Evolutionary conservation across 495 filamentous ascomycete genomes (phyloP).

Genomic region (Podospora appendiculata): DNA sequence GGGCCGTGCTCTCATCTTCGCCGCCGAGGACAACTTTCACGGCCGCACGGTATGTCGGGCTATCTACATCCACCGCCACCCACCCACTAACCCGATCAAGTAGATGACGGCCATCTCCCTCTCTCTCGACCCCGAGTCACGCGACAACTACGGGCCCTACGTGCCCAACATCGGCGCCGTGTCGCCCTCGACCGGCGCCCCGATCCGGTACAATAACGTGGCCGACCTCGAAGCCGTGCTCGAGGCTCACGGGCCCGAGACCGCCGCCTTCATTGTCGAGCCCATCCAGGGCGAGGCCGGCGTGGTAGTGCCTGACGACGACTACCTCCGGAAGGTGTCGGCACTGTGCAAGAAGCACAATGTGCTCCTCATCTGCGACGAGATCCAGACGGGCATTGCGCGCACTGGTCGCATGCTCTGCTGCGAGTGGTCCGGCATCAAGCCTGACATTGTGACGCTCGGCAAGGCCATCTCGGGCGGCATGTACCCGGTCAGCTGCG

Average conservation of each 20-base stretch:
- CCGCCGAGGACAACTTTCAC: conserved; percentile 89
- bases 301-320: conserved; percentile 88
- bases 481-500: conserved; percentile 96
- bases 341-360: conserved; percentile 90
- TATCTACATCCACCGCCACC: not conserved
- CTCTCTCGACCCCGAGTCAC: conserved; percentile 89
- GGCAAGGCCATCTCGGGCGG: conserved; percentile 97
- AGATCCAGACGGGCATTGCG: conserved; percentile 97
- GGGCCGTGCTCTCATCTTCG: conserved; percentile 77
- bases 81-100: conserved; percentile 13
- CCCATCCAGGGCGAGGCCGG: conserved; percentile 98
- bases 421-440: conserved; percentile 89
- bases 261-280: conserved; percentile 91
- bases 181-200: conserved; percentile 67
- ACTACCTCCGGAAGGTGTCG: conserved; percentile 76
- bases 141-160: conserved; percentile 95
- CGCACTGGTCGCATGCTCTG: conserved; percentile 90
- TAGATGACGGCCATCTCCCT: conserved; percentile 93
- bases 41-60: conserved; percentile 75
- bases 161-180: conserved; percentile 77
- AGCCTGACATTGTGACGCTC: conserved; percentile 87
- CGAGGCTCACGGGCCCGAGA: conserved; percentile 70
- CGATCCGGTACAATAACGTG: conserved; percentile 80
- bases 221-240: conserved; percentile 73
- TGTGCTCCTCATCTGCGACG: conserved; percentile 90